Conservation (phyloP, 176 grass and related monocot species). For the Otatea glauca region DNA sequence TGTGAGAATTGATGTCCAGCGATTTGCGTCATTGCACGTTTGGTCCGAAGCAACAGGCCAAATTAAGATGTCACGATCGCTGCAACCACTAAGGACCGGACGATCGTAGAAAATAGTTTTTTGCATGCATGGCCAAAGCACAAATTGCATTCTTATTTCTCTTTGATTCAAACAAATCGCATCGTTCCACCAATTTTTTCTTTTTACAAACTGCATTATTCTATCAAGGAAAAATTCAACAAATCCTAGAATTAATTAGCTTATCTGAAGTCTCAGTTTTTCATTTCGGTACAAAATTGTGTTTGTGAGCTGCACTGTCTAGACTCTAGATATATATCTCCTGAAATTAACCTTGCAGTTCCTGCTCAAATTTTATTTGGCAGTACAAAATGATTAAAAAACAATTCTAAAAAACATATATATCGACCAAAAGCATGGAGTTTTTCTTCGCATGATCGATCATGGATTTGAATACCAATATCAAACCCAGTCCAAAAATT, state of each 20-base stretch:
- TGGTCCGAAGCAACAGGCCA: background rate
- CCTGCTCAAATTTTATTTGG: background rate
- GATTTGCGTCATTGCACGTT: background rate
- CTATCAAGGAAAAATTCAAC: background rate
- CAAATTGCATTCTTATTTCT: background rate
- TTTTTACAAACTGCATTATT: background rate
- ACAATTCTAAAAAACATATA: background rate
- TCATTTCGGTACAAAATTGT: background rate
- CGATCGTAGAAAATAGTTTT: constrained; percentile 14
- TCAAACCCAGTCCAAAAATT: constrained; percentile 44
- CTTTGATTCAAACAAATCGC: constrained; percentile 3
- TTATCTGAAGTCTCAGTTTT: constrained; percentile 12
- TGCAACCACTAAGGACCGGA: background rate
- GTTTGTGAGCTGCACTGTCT: background rate
- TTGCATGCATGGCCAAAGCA: background rate
- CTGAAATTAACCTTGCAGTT: constrained; percentile 21
- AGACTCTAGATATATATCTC: background rate
- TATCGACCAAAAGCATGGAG: background rate
- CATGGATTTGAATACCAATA: background rate
- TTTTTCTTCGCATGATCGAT: background rate
- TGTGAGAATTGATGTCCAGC: background rate
- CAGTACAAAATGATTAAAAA: background rate
- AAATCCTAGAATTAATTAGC: constrained; percentile 21
- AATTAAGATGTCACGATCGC: constrained; percentile 9
- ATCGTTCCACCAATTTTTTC: background rate